Evolutionary conservation across 306 rosid species (phyloP), one percentile per base, ranked within the genome.

Genomic region (Gastrolobium bilobum): DNA sequence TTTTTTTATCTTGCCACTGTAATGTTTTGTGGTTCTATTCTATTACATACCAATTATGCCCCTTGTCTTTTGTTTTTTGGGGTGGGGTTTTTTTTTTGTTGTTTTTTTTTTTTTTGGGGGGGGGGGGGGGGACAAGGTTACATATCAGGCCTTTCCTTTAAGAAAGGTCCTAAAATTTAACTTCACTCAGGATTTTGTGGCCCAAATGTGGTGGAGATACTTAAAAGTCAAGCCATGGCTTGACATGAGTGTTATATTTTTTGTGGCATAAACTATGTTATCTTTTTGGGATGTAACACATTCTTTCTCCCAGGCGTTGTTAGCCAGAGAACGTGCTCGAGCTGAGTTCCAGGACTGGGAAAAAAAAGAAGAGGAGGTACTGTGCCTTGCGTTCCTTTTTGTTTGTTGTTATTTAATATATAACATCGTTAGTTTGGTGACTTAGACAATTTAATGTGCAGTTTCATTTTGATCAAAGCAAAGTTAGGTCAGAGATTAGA

Each of bases 301-400:
- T 67, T 85, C 33, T 77, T 77, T 84, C 73, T 84, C n/a, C 56
- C 81, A 96, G 99, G 99, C 99, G 29, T 58, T 93, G 75, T 86
- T 96, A 82, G 97, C 97, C 15, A 91, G 99, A 87, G 98, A 96
- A 82, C 92, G 97, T 56, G 97, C 99, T 70, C 93, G 97, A 54
- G 98, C 99, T 79, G 99, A 96, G 84, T 96, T 89, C 85, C 98
- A 96, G 69, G 98, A 96, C 83, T 96, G 97, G 99, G 99, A 96
- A 84, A 93, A 96, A 84, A 96, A 91, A 71, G 99, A 96, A 84
- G 98, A 96, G 76, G 99, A 96, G 94, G 99, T 93, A 82, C 56
- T 78, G 39, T 63, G 50, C 81, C 42, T 10, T 66, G 29, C 40
- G 5, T 64, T 68, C 37, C 43, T 71, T 81, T 75, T 44, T 34